Conservation (phyloP, 2,329 filamentous ascomycete genomes). For the Clarireedia homoeocarpa region DNA sequence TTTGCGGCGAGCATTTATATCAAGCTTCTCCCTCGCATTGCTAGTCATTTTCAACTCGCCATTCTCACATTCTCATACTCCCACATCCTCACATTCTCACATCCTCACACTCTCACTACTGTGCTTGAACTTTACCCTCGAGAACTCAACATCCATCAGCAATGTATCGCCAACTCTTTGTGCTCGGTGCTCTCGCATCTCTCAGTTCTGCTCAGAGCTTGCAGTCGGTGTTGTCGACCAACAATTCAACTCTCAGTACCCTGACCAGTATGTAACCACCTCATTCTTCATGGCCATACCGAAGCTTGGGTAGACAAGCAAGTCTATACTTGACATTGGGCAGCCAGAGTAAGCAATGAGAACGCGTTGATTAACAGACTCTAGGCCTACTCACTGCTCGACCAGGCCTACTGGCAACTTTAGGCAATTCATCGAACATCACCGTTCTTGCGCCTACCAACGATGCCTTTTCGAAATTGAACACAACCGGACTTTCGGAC, state of each 20-base stretch:
- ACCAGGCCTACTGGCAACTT: background rate
- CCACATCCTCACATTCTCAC: too few species aligned
- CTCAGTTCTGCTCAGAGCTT: background rate
- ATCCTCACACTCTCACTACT: too few species aligned
- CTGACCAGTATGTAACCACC: background rate
- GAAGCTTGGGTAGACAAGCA: too few species aligned
- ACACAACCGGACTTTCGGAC: conserved; percentile 8
- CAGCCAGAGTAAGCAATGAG: too few species aligned
- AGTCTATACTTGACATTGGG: too few species aligned
- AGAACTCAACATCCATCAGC: too few species aligned
- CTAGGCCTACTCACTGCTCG: background rate
- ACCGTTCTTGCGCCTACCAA: conserved; percentile 10
- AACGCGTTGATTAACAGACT: background rate
- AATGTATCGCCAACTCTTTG: background rate
- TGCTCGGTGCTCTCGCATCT: background rate
- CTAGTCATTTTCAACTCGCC: too few species aligned
- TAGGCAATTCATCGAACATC: conserved; percentile 3
- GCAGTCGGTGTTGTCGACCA: background rate
- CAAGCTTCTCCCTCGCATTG: too few species aligned
- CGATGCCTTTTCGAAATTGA: conserved; percentile 12
- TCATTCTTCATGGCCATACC: background rate
- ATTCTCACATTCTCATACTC: too few species aligned
- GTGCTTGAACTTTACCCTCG: too few species aligned
- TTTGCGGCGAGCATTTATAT: too few species aligned
- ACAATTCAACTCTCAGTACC: background rate